Percentiles rank a stretch among this genome's conserved stretches.
Conservation (phyloP, 2,329 filamentous ascomycete genomes). For the Dichotomopilus funicola region DNA sequence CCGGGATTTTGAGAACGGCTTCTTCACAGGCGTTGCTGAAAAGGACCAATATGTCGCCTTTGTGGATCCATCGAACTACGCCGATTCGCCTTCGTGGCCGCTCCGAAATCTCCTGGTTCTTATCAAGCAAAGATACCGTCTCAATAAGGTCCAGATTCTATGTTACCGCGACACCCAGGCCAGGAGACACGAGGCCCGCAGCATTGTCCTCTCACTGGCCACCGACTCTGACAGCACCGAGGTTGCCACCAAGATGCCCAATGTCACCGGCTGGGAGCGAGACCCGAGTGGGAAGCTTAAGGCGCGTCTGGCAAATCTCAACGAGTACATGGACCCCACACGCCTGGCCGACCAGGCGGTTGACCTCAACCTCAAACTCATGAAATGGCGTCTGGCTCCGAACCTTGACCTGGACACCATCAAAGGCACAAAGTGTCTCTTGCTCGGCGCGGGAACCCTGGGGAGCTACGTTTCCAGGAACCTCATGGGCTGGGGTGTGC, state of each 20-base stretch:
- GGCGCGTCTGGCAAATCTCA: conserved; percentile 72
- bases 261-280: conserved; percentile 92
- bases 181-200: conserved; percentile 71
- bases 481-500: conserved; percentile 90
- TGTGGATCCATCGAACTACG: conserved; percentile 86
- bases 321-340: conserved; percentile 87
- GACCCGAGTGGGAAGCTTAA: conserved; percentile 71
- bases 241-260: conserved; percentile 59
- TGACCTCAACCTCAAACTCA: conserved; percentile 92
- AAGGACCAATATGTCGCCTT: conserved; percentile 80
- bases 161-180: conserved; percentile 83
- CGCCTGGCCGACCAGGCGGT: conserved; percentile 88
- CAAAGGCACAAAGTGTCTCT: conserved; percentile 80
- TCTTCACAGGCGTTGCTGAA: conserved; percentile 68
- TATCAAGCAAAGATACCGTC: conserved; percentile 71
- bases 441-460: conserved; percentile 87
- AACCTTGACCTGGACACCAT: conserved; percentile 80
- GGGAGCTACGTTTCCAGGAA: conserved; percentile 91
- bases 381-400: conserved; percentile 97
- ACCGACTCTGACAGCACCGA: conserved; percentile 41
- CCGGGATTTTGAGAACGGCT: conserved; percentile 73
- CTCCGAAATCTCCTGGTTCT: conserved; percentile 82
- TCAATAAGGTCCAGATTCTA: conserved; percentile 73
- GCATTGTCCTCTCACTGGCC: conserved; percentile 65
- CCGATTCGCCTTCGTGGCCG: conserved; percentile 84